Percentiles rank a stretch among this genome's conserved stretches.
Evolutionary conservation across 306 rosid species (phyloP).

Genomic region (Senna siamea): DNA sequence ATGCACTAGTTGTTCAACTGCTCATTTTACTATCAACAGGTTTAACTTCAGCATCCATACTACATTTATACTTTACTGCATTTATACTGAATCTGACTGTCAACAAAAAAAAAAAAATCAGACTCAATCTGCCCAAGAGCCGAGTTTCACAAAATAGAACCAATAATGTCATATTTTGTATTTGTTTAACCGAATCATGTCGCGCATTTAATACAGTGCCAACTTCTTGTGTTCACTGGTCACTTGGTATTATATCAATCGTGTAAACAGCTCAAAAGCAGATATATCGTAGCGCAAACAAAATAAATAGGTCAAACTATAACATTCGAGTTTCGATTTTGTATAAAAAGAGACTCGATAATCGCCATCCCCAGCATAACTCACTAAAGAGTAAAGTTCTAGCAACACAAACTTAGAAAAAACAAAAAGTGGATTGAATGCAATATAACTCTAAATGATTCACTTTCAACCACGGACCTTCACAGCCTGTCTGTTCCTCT

Average conservation of each 20-base stretch:
- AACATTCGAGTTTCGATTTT: slow-evolving; percentile 12
- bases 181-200: too few species aligned
- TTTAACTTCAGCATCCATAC: too few species aligned
- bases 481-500: slow-evolving; percentile 82
- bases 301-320: background rate
- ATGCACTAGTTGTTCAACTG: too few species aligned
- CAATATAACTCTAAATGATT: background rate
- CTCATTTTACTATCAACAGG: too few species aligned
- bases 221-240: background rate
- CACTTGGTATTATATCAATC: background rate
- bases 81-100: too few species aligned
- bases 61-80: too few species aligned
- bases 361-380: slow-evolving; percentile 19
- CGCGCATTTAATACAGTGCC: background rate
- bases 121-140: too few species aligned
- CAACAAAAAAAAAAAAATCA: too few species aligned
- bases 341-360: slow-evolving; percentile 23
- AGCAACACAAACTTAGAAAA: slow-evolving; percentile 13
- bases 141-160: too few species aligned
- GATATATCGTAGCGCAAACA: background rate
- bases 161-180: too few species aligned
- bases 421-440: slow-evolving; percentile 14
- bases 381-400: slow-evolving; percentile 5
- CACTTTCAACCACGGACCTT: slow-evolving; percentile 46
- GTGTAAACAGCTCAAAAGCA: background rate